Conservation (phyloP, 352 stramenopile genomes). For the Phytopythium chamaehyphon region DNA sequence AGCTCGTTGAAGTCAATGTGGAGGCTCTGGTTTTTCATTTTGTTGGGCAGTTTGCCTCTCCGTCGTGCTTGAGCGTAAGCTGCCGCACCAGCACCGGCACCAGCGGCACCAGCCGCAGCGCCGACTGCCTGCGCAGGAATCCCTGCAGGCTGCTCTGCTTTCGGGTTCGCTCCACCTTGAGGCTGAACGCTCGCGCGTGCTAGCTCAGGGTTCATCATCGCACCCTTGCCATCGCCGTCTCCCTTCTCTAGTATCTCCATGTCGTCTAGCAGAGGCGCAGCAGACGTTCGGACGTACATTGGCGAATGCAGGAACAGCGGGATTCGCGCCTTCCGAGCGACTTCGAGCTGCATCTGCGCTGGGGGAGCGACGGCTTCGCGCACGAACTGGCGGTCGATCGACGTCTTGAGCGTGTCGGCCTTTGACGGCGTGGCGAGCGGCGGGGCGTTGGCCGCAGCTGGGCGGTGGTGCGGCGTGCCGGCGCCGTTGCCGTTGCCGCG, state of each 20-base stretch:
- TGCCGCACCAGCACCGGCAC: not conserved
- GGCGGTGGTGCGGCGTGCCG: not conserved
- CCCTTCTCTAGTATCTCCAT: constrained; percentile 12
- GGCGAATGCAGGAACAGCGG: constrained; percentile 83
- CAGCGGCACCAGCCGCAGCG: not conserved
- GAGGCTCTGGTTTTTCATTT: constrained; percentile 64
- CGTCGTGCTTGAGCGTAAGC: constrained; percentile 4
- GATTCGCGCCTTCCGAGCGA: constrained; percentile 77
- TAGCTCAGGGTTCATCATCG: not conserved
- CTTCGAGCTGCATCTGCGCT: constrained; percentile 84
- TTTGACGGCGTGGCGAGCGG: constrained; percentile 27
- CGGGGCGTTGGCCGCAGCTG: constrained; percentile 4
- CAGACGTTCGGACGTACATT: constrained; percentile 81
- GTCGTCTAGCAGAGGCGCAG: constrained; percentile 49
- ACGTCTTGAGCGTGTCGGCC: constrained; percentile 40
- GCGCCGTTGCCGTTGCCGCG: not conserved
- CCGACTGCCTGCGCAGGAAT: not conserved
- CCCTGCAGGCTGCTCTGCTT: not conserved
- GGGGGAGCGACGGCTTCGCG: constrained; percentile 58
- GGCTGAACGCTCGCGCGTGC: not conserved
- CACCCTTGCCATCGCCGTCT: not conserved
- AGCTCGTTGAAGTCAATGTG: constrained; percentile 81
- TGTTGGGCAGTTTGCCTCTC: constrained; percentile 28
- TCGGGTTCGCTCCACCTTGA: not conserved
- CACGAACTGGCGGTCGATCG: constrained; percentile 70